Evolutionary conservation across 495 filamentous ascomycete genomes (phyloP).

Genomic region (Talaromyces ruber): DNA sequence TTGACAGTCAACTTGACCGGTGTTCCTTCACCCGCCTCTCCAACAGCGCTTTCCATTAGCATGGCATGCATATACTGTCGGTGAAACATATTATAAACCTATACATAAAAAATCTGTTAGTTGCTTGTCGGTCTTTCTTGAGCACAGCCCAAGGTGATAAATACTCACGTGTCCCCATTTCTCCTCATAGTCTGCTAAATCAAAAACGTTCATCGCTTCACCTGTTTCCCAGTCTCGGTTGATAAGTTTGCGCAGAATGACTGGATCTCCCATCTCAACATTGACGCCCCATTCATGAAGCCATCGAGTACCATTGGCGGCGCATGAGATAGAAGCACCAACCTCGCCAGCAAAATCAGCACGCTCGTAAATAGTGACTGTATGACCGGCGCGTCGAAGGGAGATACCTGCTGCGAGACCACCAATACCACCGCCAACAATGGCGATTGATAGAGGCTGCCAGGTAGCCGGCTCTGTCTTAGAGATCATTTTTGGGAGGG

Average conservation of each 20-base stretch:
- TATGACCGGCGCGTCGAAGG: constrained; percentile 54
- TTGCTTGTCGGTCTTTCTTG: background rate
- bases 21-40: constrained; percentile 29
- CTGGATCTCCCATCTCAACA: constrained; percentile 34
- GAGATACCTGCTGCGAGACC: constrained; percentile 58
- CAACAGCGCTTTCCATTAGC: constrained; percentile 40
- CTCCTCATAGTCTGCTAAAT: constrained; percentile 34
- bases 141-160: background rate
- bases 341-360: constrained; percentile 35
- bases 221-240: constrained; percentile 42
- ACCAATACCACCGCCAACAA: constrained; percentile 63
- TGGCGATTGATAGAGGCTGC: constrained; percentile 36
- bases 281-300: constrained; percentile 38
- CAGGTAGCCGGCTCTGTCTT: constrained; percentile 11
- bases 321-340: constrained; percentile 34
- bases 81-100: constrained; percentile 48
- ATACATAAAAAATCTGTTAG: background rate
- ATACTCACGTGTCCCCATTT: constrained; percentile 29
- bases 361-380: constrained; percentile 42
- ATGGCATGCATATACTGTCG: constrained; percentile 47
- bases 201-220: constrained; percentile 34
- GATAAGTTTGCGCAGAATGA: constrained; percentile 38
- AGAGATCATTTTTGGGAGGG: background rate
- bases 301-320: constrained; percentile 37
- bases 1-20: constrained; percentile 36